These are phyloP conservation scores for Linum lewisii DNA, from an alignment of 345 rosid species.

Conservation along the genomic window DNA sequence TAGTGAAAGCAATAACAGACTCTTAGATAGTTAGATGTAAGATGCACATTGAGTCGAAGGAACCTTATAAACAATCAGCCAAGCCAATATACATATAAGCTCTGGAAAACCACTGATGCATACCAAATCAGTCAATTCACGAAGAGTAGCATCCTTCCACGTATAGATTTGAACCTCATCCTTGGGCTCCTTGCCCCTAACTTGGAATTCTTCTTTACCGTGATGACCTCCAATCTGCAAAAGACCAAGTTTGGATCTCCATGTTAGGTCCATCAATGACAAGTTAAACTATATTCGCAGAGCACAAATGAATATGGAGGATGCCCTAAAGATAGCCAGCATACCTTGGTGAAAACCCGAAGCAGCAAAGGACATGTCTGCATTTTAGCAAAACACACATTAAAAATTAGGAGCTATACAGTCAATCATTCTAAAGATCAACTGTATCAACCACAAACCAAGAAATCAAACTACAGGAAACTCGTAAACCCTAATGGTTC, in stretches of 20 bases:
- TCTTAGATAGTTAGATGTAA: too few relatives aligned
- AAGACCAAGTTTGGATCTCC: neutral
- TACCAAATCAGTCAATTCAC: slow-evolving; percentile 85
- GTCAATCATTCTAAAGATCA: neutral
- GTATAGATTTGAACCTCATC: slow-evolving; percentile 96
- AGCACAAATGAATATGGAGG: neutral
- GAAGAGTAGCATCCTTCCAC: slow-evolving; percentile 93
- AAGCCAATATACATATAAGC: neutral
- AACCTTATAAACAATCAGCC: neutral
- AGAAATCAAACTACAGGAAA: neutral
- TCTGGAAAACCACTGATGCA: slow-evolving; percentile 4
- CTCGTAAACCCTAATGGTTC: neutral
- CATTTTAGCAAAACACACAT: neutral
- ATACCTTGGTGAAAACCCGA: slow-evolving; percentile 92
- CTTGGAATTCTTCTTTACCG: slow-evolving; percentile 75
- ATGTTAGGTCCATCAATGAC: neutral
- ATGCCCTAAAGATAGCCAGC: slow-evolving; percentile 3
- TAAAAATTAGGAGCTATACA: neutral
- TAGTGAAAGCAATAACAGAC: neutral
- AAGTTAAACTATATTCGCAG: neutral
- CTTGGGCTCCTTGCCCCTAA: slow-evolving; percentile 91
- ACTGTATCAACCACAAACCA: neutral
- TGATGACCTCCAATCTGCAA: slow-evolving; percentile 77
- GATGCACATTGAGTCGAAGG: neutral
- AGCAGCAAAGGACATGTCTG: slow-evolving; percentile 95